Evolutionary conservation across 1,139 yeast genomes (phyloP).

Genomic region (Blastobotrys petasosporus): DNA sequence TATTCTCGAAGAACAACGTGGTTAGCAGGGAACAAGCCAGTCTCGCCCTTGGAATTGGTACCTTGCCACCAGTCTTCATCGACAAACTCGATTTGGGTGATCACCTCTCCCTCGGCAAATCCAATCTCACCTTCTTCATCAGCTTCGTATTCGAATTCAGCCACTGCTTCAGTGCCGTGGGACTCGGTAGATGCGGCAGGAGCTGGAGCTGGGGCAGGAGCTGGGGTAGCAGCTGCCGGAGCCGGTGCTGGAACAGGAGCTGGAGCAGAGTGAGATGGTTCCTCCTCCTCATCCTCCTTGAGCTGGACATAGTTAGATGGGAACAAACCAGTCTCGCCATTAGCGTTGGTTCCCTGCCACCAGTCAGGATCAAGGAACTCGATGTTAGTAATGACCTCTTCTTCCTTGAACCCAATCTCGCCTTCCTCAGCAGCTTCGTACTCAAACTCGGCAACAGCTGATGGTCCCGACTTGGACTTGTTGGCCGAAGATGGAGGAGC

Average conservation of each 20-base stretch:
- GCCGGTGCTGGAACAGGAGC: no score
- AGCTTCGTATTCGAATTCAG: conserved; percentile 82
- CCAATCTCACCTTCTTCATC: conserved; percentile 85
- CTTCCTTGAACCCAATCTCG: conserved; percentile 60
- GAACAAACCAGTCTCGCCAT: conserved; percentile 64
- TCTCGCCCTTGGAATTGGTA: conserved; percentile 56
- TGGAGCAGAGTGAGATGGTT: conserved; percentile 17
- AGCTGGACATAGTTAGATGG: conserved; percentile 64
- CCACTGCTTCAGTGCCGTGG: conserved; percentile 48
- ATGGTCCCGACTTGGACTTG: conserved; percentile 4
- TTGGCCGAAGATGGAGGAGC: conserved; percentile 10
- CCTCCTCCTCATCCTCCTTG: conserved; percentile 22
- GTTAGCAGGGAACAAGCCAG: conserved; percentile 87
- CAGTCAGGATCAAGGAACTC: conserved; percentile 72
- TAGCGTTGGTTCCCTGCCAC: conserved; percentile 69
- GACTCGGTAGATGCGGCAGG: conserved; percentile 21
- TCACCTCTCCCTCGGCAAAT: conserved; percentile 75
- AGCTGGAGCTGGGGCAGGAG: conserved; percentile 25
- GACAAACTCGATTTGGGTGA: conserved; percentile 76
- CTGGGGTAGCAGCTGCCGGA: conserved; percentile 29
- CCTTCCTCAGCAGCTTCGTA: conserved; percentile 72
- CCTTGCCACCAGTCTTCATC: conserved; percentile 99
- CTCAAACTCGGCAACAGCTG: conserved; percentile 55
- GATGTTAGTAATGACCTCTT: conserved; percentile 58
- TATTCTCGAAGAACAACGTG: conserved; percentile 52